phyloP scores from a whole-genome alignment of 2,329 filamentous ascomycete species.

The Monosporascus sp. region DNA sequence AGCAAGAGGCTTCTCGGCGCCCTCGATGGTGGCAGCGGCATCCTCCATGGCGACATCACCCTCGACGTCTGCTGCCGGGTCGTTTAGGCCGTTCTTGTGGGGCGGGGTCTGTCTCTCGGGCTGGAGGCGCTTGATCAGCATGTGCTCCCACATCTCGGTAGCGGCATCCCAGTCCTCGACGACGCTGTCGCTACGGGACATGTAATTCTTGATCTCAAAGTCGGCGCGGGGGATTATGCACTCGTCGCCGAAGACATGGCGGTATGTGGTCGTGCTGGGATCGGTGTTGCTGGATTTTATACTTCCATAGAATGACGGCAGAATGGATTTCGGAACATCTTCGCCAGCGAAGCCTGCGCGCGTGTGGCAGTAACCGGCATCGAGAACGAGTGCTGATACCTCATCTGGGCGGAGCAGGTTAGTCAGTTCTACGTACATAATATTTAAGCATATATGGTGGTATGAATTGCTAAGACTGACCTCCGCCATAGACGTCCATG shows the following conservation, averaged over 20 bases:
- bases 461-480: slow-evolving; percentile 8
- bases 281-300: slow-evolving; percentile 43
- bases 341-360: slow-evolving; percentile 97
- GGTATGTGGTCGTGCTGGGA: slow-evolving; percentile 28
- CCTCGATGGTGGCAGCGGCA: slow-evolving; percentile 31
- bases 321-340: slow-evolving; percentile 89
- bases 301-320: slow-evolving; percentile 83
- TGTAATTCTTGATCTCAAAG: slow-evolving; percentile 86
- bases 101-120: slow-evolving; percentile 66
- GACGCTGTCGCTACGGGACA: slow-evolving; percentile 71
- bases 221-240: slow-evolving; percentile 70
- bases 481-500: slow-evolving; percentile 26
- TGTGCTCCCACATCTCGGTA: slow-evolving; percentile 84
- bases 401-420: slow-evolving; percentile 60
- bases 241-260: slow-evolving; percentile 82
- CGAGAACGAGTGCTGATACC: slow-evolving; percentile 92
- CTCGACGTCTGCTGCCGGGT: slow-evolving; percentile 57
- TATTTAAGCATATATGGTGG: no score
- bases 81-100: slow-evolving; percentile 73
- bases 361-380: slow-evolving; percentile 85
- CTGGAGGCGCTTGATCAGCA: slow-evolving; percentile 82
- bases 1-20: slow-evolving; percentile 73
- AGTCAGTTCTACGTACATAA: neutral
- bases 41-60: slow-evolving; percentile 57
- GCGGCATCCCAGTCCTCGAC: slow-evolving; percentile 97